These are phyloP conservation scores for Liquidambar formosana DNA, from an alignment of 164 flowering plant genomes.

Conservation along the genomic window DNA sequence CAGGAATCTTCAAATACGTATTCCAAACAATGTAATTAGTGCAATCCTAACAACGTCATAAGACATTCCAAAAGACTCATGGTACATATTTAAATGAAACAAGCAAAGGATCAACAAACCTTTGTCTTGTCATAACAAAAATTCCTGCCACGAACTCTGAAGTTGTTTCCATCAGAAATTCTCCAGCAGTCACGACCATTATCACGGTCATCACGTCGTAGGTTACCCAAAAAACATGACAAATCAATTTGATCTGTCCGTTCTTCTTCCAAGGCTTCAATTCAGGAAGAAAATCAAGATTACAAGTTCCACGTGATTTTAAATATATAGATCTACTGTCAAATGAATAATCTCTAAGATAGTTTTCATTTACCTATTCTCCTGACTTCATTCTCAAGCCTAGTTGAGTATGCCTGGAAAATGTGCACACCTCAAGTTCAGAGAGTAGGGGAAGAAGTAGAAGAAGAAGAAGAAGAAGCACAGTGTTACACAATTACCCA, in stretches of 20 bases:
- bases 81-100: background rate
- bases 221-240: conserved; percentile 79
- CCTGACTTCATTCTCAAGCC: conserved; percentile 50
- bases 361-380: conserved; percentile 50
- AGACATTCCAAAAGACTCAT: background rate
- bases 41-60: background rate
- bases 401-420: conserved; percentile 50
- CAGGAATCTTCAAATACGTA: conserved; percentile 61
- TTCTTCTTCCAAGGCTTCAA: conserved; percentile 69
- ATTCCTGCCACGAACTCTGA: conserved; percentile 86
- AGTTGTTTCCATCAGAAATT: conserved; percentile 90
- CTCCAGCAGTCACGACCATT: conserved; percentile 90
- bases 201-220: conserved; percentile 75
- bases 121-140: conserved; percentile 82
- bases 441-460: background rate
- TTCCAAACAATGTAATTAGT: conserved; percentile 14
- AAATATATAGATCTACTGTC: too few relatives aligned
- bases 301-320: too few relatives aligned
- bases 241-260: conserved; percentile 68
- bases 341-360: background rate
- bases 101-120: conserved; percentile 37
- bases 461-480: background rate
- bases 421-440: conserved; percentile 10
- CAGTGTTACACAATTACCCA: conserved; percentile 7
- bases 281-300: conserved; percentile 9